These are phyloP conservation scores for Cystobasidium sp. DNA, from an alignment of 1,284 basidiomycete genomes.

Conservation along the genomic window DNA sequence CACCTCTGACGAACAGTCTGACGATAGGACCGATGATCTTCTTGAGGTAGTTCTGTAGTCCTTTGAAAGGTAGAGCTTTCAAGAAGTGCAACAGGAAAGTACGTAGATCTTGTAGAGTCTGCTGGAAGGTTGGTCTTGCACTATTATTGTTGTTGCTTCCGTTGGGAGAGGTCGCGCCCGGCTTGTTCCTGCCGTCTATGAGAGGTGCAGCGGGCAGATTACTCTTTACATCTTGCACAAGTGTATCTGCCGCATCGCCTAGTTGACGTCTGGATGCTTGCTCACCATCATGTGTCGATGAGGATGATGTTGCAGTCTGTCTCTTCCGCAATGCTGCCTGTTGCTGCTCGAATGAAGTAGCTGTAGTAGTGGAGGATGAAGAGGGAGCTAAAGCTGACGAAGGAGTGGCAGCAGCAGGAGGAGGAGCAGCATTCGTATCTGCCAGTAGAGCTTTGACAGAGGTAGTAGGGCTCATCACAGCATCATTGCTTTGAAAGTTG, in stretches of 20 bases:
- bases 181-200: background rate
- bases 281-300: background rate
- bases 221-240: background rate
- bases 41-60: conserved; percentile 47
- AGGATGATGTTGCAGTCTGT: background rate
- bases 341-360: conserved; percentile 12
- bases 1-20: conserved; percentile 46
- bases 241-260: background rate
- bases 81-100: conserved; percentile 49
- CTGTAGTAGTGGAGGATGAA: background rate
- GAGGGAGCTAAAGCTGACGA: background rate
- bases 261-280: conserved; percentile 1
- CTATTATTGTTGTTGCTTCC: background rate
- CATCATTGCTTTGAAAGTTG: background rate
- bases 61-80: conserved; percentile 49
- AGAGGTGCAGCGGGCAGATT: background rate
- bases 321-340: conserved; percentile 4
- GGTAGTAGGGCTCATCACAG: conserved; percentile 29
- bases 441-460: conserved; percentile 39
- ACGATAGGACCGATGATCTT: conserved; percentile 45
- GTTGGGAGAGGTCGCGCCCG: background rate
- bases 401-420: background rate
- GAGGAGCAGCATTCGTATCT: conserved; percentile 42
- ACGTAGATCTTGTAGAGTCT: conserved; percentile 49
- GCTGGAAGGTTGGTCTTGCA: conserved; percentile 33